Percentiles rank a stretch among this genome's conserved stretches.
phyloP scores from a whole-genome alignment of 2,329 filamentous ascomycete genomes.

The Arthrobotrys conoides region DNA sequence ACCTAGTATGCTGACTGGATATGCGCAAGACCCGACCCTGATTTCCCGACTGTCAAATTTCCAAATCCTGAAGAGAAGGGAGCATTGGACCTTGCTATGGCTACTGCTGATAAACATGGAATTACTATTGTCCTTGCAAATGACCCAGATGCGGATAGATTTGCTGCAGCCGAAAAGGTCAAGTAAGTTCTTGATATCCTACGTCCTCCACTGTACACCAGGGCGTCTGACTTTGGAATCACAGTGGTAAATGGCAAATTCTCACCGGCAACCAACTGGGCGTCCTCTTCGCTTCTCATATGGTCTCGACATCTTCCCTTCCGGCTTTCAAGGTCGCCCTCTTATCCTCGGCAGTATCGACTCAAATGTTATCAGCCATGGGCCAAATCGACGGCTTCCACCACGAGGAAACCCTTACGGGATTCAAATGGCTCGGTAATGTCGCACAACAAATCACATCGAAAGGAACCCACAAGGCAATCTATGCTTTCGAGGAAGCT shows the following conservation, averaged over 20 bases:
- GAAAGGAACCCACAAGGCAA: slow-evolving; percentile 70
- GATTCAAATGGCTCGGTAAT: slow-evolving; percentile 79
- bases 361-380: slow-evolving; percentile 74
- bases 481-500: slow-evolving; percentile 77
- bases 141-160: slow-evolving; percentile 77
- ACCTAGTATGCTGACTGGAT: background rate
- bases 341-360: slow-evolving; percentile 76
- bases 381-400: slow-evolving; percentile 72
- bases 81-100: slow-evolving; percentile 74
- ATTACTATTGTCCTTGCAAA: slow-evolving; percentile 74
- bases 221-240: background rate
- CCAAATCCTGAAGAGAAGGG: slow-evolving; percentile 78
- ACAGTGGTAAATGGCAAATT: slow-evolving; percentile 72
- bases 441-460: slow-evolving; percentile 71
- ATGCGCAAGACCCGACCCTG: slow-evolving; percentile 72
- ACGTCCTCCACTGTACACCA: background rate
- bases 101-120: slow-evolving; percentile 70
- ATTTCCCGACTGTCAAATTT: slow-evolving; percentile 76
- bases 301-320: slow-evolving; percentile 68
- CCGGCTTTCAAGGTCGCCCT: slow-evolving; percentile 70
- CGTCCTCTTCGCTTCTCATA: slow-evolving; percentile 73
- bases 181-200: slow-evolving; percentile 30
- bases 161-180: slow-evolving; percentile 75
- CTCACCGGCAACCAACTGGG: slow-evolving; percentile 78
- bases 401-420: slow-evolving; percentile 75